Conservation (phyloP, 1,284 basidiomycete species). For the Quambalaria eucalypti region DNA sequence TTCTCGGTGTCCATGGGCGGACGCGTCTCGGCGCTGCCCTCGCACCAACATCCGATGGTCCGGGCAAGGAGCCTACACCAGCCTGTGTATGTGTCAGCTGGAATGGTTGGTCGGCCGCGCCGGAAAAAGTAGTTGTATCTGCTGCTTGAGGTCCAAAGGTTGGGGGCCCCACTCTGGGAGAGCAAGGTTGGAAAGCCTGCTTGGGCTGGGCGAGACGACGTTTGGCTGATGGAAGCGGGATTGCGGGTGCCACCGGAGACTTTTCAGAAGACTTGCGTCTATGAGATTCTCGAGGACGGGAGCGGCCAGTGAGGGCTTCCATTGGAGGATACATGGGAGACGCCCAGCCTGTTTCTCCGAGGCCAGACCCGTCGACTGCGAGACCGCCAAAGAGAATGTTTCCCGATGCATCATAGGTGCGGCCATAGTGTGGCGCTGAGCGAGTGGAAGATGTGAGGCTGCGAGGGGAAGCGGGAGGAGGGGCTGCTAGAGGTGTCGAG, state of each 20-base stretch:
- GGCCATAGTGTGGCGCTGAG: too few species aligned
- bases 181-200: background rate
- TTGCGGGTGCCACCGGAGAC: too few species aligned
- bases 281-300: too few species aligned
- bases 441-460: too few species aligned
- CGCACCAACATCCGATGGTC: too few species aligned
- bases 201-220: background rate
- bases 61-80: too few species aligned
- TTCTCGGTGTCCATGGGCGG: background rate
- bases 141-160: background rate
- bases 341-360: conserved; percentile 9
- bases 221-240: too few species aligned
- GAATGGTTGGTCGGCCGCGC: background rate
- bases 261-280: too few species aligned
- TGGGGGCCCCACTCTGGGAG: background rate
- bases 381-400: conserved; percentile 8
- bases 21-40: background rate
- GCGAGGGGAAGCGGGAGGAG: too few species aligned
- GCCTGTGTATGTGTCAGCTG: background rate
- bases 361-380: conserved; percentile 3
- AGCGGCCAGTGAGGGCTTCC: too few species aligned
- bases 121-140: background rate
- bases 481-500: too few species aligned
- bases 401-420: conserved; percentile 2
- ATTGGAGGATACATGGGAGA: too few species aligned